Percentiles rank a stretch among this genome's conserved stretches.
Conservation (phyloP, 495 filamentous ascomycete genomes). For the Bacidia rubella region DNA sequence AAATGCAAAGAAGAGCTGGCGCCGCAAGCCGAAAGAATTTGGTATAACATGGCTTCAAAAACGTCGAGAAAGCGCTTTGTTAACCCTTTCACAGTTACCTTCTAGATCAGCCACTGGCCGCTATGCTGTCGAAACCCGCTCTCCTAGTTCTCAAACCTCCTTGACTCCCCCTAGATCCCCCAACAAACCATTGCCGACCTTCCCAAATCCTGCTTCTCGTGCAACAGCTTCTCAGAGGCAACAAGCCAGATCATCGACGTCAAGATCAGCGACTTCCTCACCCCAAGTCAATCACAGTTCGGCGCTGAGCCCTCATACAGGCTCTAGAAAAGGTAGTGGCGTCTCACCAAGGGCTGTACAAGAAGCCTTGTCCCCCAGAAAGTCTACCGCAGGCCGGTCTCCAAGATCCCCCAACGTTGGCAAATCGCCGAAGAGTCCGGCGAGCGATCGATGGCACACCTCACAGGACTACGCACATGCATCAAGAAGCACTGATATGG, state of each 20-base stretch:
- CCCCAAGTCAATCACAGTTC: constrained; percentile 12
- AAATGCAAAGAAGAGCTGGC: constrained; percentile 66
- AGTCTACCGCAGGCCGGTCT: background rate
- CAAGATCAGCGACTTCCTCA: constrained; percentile 7
- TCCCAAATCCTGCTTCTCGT: constrained; percentile 12
- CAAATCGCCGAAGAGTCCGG: background rate
- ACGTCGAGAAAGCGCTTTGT: background rate
- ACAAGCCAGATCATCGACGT: constrained; percentile 8
- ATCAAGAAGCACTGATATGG: background rate
- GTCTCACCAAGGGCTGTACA: background rate
- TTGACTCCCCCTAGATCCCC: constrained; percentile 16
- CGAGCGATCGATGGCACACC: background rate
- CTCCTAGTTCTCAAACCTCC: constrained; percentile 10
- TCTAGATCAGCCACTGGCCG: constrained; percentile 14
- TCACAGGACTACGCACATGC: background rate
- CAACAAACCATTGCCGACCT: constrained; percentile 15
- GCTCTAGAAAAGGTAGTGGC: constrained; percentile 1
- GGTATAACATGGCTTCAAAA: constrained; percentile 20
- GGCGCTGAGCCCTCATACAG: background rate
- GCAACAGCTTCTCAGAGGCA: constrained; percentile 13
- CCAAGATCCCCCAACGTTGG: constrained; percentile 1
- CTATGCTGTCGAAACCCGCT: constrained; percentile 14
- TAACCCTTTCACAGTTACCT: constrained; percentile 9
- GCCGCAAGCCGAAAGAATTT: constrained; percentile 53
- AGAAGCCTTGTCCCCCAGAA: background rate